A percentile compares a stretch with the other conserved stretches of the same genome.
Evolutionary conservation across 148 eudicot genomes (phyloP).

Genomic region (Rhododendron simsii): DNA sequence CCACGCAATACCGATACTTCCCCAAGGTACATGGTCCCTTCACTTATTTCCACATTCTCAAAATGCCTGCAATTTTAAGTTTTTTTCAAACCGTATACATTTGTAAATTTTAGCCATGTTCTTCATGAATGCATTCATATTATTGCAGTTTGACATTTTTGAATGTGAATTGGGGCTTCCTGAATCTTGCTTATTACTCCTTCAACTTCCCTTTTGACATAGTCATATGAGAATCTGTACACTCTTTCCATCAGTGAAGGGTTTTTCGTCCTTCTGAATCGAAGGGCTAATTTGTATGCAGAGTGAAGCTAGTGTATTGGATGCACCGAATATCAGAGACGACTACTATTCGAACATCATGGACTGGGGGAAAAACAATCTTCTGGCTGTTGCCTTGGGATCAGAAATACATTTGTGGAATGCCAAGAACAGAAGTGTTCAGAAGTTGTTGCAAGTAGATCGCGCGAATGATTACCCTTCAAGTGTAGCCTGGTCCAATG

Average conservation of each 20-base stretch:
- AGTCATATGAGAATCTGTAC: no score
- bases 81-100: background rate
- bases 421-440: conserved; percentile 1
- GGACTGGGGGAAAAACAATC: conserved; percentile 42
- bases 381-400: conserved; percentile 34
- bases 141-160: background rate
- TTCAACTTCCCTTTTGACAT: background rate
- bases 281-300: background rate
- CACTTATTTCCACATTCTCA: background rate
- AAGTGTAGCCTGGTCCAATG: conserved; percentile 34
- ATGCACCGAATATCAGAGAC: conserved; percentile 27
- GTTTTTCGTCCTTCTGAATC: background rate
- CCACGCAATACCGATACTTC: conserved; percentile 16
- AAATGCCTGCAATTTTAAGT: background rate
- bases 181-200: background rate
- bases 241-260: background rate
- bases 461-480: conserved; percentile 21
- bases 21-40: conserved; percentile 19
- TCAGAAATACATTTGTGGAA: conserved; percentile 27
- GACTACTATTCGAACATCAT: conserved; percentile 34
- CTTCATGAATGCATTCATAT: background rate
- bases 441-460: background rate
- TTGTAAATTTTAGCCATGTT: background rate
- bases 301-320: conserved; percentile 19
- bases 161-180: background rate